Evolutionary conservation across 2,329 filamentous ascomycete species (phyloP), one percentile per base, ranked within the genome.

Genomic region (Cladophialophora psammophila): DNA sequence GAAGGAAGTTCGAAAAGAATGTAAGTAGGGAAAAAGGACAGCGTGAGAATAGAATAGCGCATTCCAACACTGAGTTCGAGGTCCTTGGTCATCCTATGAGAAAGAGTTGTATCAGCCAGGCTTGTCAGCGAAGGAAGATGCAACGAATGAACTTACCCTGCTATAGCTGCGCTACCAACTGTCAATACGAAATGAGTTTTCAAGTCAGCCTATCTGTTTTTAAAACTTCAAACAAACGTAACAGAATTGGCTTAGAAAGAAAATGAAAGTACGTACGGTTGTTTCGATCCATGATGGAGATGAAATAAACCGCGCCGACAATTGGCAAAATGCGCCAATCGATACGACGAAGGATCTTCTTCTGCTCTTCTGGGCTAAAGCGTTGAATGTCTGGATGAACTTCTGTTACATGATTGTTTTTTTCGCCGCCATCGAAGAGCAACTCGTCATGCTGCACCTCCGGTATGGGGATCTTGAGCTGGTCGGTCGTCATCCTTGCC

Each of bases 311-410:
- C 45, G 65, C 65, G 18, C 73, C 71, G 10, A 75, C 66, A 38
- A 75, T 75, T 8, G 74, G 73, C 12, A 75, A 40, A 15, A 75
- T 68, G 38, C 73, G 68, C 52, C 61, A 71, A 40, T 75, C 74
- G n/a, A 74, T 69, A 12, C 36, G 34, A 7, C 35, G 32, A 5
- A 59, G 8, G 18, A 59, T 59, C 36, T 36, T 36, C 35, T 42
- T 40, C 18, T 59, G 56, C n/a, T 59, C 56, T 31, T 59, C 8
- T 2, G 8, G 2, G n/a, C 8, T 12, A 31, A 38, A 59, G 6
- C 35, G 32, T 15, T 5, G 18, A 10, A 59, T 42, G 18, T n/a
- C 35, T n/a, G 56, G 35, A 38, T 26, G 26, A 26, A 3, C 18
- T 52, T 6, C 9, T 20, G 18, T 52, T 52, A 9, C 9, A 52